Conservation (phyloP, 805 yeast genomes). For the Metschnikowia chrysomelidarum region DNA sequence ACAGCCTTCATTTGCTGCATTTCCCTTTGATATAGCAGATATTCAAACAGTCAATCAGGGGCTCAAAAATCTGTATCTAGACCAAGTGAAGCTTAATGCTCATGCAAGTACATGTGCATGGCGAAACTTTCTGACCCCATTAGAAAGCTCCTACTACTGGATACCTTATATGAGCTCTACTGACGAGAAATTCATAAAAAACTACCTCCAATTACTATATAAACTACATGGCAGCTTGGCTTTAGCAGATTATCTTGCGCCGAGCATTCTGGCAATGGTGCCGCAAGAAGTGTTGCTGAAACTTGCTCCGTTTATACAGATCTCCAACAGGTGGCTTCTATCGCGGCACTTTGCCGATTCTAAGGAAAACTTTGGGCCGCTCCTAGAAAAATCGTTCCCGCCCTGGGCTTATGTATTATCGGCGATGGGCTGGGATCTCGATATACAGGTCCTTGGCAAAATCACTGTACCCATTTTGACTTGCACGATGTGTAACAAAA, state of each 20-base stretch:
- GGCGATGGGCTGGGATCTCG: constrained; percentile 36
- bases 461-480: constrained; percentile 29
- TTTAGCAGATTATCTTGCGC: constrained; percentile 2
- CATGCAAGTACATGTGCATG: constrained; percentile 37
- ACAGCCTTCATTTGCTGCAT: constrained; percentile 15
- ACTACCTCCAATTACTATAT: constrained; percentile 29
- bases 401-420: constrained; percentile 36
- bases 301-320: constrained; percentile 17
- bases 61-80: constrained; percentile 25
- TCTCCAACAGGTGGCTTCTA: constrained; percentile 35
- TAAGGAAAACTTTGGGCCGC: constrained; percentile 32
- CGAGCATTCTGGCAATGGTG: constrained; percentile 3
- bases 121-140: constrained; percentile 35
- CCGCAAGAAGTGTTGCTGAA: constrained; percentile 2
- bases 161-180: constrained; percentile 32
- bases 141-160: constrained; percentile 33
- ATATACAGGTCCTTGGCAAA: constrained; percentile 29
- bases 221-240: constrained; percentile 27
- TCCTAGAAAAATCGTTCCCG: constrained; percentile 26
- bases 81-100: constrained; percentile 24
- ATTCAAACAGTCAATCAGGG: constrained; percentile 24
- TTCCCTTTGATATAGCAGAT: constrained; percentile 20
- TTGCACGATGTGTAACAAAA: constrained; percentile 38
- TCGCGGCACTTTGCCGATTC: constrained; percentile 30
- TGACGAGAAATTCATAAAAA: constrained; percentile 26